phyloP scores from a whole-genome alignment of 257 asterid species.

The Solanum boliviense region DNA sequence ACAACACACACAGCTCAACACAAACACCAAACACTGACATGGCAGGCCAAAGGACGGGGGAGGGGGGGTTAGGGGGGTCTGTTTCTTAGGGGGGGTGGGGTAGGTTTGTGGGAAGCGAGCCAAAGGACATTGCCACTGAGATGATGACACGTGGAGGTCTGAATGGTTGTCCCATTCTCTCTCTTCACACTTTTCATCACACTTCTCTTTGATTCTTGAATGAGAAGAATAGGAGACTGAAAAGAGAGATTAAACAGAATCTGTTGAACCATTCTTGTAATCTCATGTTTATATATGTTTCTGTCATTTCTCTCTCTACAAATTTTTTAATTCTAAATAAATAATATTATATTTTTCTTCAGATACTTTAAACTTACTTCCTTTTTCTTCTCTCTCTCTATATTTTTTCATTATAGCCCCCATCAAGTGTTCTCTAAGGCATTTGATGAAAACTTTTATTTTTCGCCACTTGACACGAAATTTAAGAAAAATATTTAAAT shows the following conservation, averaged over 20 bases:
- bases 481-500: neutral
- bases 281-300: neutral
- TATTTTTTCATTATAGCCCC: neutral
- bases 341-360: neutral
- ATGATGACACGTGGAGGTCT: conserved; percentile 46
- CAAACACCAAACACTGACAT: conserved; percentile 35
- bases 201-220: neutral
- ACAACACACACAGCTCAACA: conserved; percentile 15
- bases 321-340: neutral
- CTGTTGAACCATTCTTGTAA: neutral
- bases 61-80: neutral
- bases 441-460: neutral
- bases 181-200: conserved; percentile 8
- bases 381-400: neutral
- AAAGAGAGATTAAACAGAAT: neutral
- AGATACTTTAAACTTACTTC: neutral
- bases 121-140: conserved; percentile 36
- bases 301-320: neutral
- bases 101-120: conserved; percentile 34
- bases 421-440: neutral
- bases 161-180: conserved; percentile 38
- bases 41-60: conserved; percentile 16
- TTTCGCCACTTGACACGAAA: fast-evolving
- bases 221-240: neutral
- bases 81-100: neutral